Percentiles rank a stretch among this genome's conserved stretches.
These are phyloP conservation scores for Tylopilus balloui DNA, from an alignment of 768 basidiomycete species.

Conservation along the genomic window DNA sequence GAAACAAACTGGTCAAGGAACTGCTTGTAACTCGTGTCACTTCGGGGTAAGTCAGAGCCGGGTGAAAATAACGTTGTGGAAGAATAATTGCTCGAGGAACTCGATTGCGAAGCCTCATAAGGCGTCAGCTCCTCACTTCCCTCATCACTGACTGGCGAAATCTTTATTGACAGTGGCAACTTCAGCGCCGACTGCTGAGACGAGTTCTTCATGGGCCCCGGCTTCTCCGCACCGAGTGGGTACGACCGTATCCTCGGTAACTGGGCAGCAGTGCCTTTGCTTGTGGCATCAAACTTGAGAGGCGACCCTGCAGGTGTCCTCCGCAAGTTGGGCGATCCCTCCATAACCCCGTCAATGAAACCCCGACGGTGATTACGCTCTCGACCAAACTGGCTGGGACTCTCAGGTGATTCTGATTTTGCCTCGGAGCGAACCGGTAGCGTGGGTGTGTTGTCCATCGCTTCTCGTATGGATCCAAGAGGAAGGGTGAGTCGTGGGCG, in stretches of 20 bases:
- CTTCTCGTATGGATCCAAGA: slow-evolving; percentile 23
- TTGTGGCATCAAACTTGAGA: slow-evolving; percentile 18
- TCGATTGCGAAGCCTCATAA: slow-evolving; percentile 40
- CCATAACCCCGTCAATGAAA: slow-evolving; percentile 44
- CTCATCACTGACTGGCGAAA: slow-evolving; percentile 10
- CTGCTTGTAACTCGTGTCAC: slow-evolving; percentile 49
- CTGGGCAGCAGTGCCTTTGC: slow-evolving; percentile 21
- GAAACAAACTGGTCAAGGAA: slow-evolving; percentile 59
- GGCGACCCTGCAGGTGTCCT: slow-evolving; percentile 51
- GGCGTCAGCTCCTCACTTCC: slow-evolving; percentile 44
- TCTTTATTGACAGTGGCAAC: slow-evolving; percentile 13
- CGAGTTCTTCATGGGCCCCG: slow-evolving; percentile 8
- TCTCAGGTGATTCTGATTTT: slow-evolving; percentile 2
- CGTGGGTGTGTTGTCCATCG: slow-evolving; percentile 5
- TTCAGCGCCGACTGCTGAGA: slow-evolving; percentile 5
- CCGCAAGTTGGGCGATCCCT: slow-evolving; percentile 32
- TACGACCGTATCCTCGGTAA: slow-evolving; percentile 37
- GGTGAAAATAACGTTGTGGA: slow-evolving; percentile 42
- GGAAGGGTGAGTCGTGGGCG: slow-evolving; percentile 10
- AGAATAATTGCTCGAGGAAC: slow-evolving; percentile 44
- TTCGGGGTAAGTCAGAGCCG: slow-evolving; percentile 23
- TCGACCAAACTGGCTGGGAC: slow-evolving; percentile 12
- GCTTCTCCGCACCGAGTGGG: slow-evolving; percentile 20
- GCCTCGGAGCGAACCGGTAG: slow-evolving; percentile 9
- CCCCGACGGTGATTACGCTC: slow-evolving; percentile 55